These are phyloP conservation scores for Arachnomyces sp. DNA, from an alignment of 2,329 filamentous ascomycete species.

Conservation along the genomic window DNA sequence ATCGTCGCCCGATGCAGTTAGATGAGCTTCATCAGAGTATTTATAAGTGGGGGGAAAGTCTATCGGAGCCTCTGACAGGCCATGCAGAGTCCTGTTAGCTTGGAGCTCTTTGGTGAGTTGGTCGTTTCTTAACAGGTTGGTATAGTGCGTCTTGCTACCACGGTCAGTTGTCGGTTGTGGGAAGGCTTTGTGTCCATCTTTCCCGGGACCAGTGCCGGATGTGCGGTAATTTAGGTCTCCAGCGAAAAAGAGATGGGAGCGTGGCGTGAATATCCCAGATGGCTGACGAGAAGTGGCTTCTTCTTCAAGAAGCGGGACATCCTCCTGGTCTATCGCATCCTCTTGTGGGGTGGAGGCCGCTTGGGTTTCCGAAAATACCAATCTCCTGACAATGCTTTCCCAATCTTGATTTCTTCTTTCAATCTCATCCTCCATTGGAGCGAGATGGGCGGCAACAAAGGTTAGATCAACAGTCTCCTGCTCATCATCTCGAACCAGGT, in stretches of 20 bases:
- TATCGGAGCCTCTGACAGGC: slow-evolving; percentile 66
- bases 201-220: slow-evolving; percentile 55
- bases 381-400: slow-evolving; percentile 69
- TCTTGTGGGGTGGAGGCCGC: slow-evolving; percentile 5
- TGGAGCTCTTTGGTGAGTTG: slow-evolving; percentile 68
- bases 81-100: slow-evolving; percentile 66
- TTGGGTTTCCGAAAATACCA: slow-evolving; percentile 57
- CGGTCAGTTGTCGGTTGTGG: slow-evolving; percentile 50
- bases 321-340: slow-evolving; percentile 35
- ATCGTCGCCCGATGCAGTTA: slow-evolving; percentile 24
- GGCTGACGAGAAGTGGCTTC: slow-evolving; percentile 4
- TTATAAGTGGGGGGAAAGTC: slow-evolving; percentile 92
- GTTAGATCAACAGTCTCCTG: slow-evolving; percentile 59
- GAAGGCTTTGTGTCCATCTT: slow-evolving; percentile 52
- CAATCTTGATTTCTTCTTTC: slow-evolving; percentile 77
- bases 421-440: slow-evolving; percentile 75
- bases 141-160: slow-evolving; percentile 54
- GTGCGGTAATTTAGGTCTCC: slow-evolving; percentile 97
- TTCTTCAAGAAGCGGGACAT: slow-evolving; percentile 22
- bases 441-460: slow-evolving; percentile 81
- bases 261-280: slow-evolving; percentile 61
- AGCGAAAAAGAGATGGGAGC: slow-evolving; percentile 72
- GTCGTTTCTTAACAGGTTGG: slow-evolving; percentile 62
- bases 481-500: slow-evolving; percentile 34
- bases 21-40: slow-evolving; percentile 49